Conservation (phyloP, 1,139 yeast genomes). For the Yamadazyma kanchanaburiensis region DNA sequence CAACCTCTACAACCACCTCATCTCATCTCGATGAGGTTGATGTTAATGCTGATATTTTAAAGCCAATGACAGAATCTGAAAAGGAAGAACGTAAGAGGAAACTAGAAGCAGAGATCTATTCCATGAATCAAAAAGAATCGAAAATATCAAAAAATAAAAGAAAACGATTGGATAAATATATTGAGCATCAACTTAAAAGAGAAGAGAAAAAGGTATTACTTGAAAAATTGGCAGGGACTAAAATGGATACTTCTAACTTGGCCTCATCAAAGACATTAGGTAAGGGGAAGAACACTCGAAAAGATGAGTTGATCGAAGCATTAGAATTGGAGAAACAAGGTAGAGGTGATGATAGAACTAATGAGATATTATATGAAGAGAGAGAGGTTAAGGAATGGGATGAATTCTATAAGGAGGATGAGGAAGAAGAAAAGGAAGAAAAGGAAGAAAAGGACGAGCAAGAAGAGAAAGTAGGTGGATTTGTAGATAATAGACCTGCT, state of each 20-base stretch:
- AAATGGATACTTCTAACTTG: slow-evolving; percentile 66
- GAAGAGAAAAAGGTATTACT: slow-evolving; percentile 82
- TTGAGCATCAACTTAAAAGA: slow-evolving; percentile 83
- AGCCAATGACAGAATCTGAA: slow-evolving; percentile 53
- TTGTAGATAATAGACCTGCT: slow-evolving; percentile 71
- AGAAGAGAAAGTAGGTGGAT: slow-evolving; percentile 15
- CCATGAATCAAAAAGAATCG: slow-evolving; percentile 55
- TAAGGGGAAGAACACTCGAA: slow-evolving; percentile 67
- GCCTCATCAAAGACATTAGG: slow-evolving; percentile 78
- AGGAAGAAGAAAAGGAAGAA: slow-evolving; percentile 14
- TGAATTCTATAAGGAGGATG: slow-evolving; percentile 18
- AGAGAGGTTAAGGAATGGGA: slow-evolving; percentile 66
- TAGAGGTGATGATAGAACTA: slow-evolving; percentile 61
- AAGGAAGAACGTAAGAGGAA: slow-evolving; percentile 63
- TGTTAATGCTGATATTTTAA: slow-evolving; percentile 60
- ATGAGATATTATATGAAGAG: slow-evolving; percentile 66
- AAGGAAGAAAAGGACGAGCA: slow-evolving; percentile 4
- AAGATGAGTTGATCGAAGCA: slow-evolving; percentile 73
- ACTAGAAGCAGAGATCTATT: slow-evolving; percentile 53
- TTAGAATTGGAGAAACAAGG: slow-evolving; percentile 72
- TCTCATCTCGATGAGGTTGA: too few relatives aligned
- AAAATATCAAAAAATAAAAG: slow-evolving; percentile 72
- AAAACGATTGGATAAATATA: slow-evolving; percentile 73
- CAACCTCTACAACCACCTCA: slow-evolving; percentile 6
- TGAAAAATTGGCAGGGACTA: slow-evolving; percentile 67